Conservation (phyloP, 257 asterid genomes). For the Penstemon newberryi region DNA sequence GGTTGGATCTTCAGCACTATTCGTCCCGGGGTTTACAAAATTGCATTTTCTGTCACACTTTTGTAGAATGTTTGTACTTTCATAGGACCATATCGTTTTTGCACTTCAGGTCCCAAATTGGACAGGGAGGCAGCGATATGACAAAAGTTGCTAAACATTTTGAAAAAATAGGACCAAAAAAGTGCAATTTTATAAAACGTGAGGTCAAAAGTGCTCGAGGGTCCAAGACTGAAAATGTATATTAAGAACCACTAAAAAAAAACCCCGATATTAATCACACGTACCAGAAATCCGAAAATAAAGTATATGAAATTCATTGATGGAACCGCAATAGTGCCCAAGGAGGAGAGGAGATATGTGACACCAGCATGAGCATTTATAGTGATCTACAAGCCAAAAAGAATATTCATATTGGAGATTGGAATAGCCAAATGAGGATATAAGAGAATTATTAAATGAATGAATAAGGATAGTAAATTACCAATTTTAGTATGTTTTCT, state of each 20-base stretch:
- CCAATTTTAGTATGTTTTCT: slow-evolving; percentile 91
- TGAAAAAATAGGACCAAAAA: not conserved
- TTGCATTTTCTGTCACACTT: too few relatives aligned
- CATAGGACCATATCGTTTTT: too few relatives aligned
- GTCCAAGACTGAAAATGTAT: too few relatives aligned
- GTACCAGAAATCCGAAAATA: slow-evolving; percentile 80
- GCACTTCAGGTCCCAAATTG: too few relatives aligned
- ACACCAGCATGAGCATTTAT: slow-evolving; percentile 78
- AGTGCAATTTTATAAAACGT: not conserved
- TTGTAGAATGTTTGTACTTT: too few relatives aligned
- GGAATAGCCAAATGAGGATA: not conserved
- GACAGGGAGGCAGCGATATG: not conserved
- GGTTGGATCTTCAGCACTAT: too few relatives aligned
- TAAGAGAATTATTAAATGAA: not conserved
- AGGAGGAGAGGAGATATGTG: slow-evolving; percentile 56
- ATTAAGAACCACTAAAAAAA: too few relatives aligned
- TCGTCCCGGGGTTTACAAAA: too few relatives aligned
- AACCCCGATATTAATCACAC: slow-evolving; percentile 11
- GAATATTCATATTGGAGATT: not conserved
- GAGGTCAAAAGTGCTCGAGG: too few relatives aligned
- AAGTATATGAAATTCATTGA: slow-evolving; percentile 72
- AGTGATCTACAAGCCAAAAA: slow-evolving; percentile 56
- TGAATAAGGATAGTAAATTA: slow-evolving; percentile 33
- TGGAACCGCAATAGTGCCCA: slow-evolving; percentile 70
- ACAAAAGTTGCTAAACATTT: not conserved